phyloP scores from a whole-genome alignment of 2,329 filamentous ascomycete species.

The Colletotrichum karsti region DNA sequence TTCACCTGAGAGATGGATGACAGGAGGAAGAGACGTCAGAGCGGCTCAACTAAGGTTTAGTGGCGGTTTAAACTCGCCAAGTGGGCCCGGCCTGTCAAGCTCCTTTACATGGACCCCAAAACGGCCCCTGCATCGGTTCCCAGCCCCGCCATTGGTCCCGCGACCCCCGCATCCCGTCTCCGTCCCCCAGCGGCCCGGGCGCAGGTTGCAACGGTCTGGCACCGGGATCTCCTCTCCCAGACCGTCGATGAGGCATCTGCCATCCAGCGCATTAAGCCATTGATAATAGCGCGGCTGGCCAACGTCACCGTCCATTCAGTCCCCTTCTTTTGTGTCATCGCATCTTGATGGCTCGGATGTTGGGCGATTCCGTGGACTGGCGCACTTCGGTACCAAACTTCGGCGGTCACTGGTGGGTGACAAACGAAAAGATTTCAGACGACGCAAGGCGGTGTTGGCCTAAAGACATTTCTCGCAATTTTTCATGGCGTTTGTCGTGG shows the following conservation, averaged over 20 bases:
- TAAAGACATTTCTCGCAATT: no score
- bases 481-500: no score
- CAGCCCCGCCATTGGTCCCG: neutral
- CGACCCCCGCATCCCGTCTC: neutral
- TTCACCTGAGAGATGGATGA: no score
- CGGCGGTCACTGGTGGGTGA: no score
- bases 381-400: conserved; percentile 3
- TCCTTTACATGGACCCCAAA: neutral
- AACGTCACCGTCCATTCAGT: neutral
- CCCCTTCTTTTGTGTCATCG: neutral
- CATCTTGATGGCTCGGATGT: neutral
- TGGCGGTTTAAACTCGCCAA: neutral
- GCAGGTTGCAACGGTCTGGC: conserved; percentile 1
- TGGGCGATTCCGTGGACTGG: neutral
- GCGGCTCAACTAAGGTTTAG: conserved; percentile 32
- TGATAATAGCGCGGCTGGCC: neutral
- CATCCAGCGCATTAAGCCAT: conserved; percentile 13
- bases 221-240: conserved; percentile 18
- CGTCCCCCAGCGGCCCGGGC: neutral
- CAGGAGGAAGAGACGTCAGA: conserved; percentile 9
- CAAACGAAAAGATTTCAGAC: neutral
- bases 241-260: conserved; percentile 13
- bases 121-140: neutral
- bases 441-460: neutral
- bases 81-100: neutral